Conservation (phyloP, 2,329 filamentous ascomycete species). For the Colletotrichum scovillei region DNA sequence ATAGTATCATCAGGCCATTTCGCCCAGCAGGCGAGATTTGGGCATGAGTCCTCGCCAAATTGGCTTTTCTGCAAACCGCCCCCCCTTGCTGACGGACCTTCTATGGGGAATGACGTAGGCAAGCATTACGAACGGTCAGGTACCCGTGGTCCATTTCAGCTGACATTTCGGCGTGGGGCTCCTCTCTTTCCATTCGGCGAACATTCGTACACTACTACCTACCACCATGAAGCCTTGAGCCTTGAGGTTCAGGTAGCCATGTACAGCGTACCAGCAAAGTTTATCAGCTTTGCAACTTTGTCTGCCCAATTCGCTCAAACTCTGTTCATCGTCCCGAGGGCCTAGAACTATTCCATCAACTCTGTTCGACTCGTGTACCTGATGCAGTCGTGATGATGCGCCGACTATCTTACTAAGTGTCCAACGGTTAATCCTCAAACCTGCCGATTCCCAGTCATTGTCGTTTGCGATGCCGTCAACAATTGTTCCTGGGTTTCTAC, state of each 20-base stretch:
- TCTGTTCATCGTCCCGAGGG: constrained; percentile 1
- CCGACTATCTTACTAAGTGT: background rate
- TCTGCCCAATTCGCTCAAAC: background rate
- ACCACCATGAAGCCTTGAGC: no score
- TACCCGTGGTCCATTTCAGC: constrained; percentile 31
- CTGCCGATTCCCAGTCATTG: background rate
- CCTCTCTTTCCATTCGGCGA: background rate
- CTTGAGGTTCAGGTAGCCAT: no score
- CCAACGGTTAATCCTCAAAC: background rate
- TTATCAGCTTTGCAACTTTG: background rate
- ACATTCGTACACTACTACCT: background rate
- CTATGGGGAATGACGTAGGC: constrained; percentile 32
- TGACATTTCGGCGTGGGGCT: background rate
- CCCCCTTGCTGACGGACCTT: constrained; percentile 16
- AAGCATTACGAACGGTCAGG: constrained; percentile 30
- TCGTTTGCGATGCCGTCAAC: background rate
- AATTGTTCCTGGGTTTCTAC: background rate
- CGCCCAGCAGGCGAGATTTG: background rate
- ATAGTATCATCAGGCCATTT: background rate
- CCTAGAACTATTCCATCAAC: constrained; percentile 32
- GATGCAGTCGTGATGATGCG: background rate
- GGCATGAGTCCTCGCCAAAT: background rate
- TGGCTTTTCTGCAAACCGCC: constrained; percentile 10
- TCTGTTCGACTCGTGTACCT: constrained; percentile 26
- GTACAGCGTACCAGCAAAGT: background rate